These are phyloP conservation scores for Ciborinia camelliae DNA, from an alignment of 2,329 filamentous ascomycete genomes.

Conservation along the genomic window DNA sequence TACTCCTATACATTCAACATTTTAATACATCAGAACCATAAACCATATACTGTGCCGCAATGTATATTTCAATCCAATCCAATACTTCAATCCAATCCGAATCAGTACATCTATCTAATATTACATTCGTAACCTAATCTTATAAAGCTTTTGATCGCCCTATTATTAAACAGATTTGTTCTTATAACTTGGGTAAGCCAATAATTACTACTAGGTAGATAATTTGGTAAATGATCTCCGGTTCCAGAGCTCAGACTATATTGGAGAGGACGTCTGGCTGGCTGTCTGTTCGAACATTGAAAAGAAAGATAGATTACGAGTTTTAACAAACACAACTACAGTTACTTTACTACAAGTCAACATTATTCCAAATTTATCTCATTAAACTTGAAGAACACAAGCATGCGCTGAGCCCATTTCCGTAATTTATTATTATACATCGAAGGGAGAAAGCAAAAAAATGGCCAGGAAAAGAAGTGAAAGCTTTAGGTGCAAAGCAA, in stretches of 20 bases:
- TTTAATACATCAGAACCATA: too few species aligned
- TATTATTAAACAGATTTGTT: neutral
- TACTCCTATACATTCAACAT: neutral
- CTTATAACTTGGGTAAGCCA: neutral
- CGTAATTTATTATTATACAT: conserved; percentile 16
- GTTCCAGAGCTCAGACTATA: neutral
- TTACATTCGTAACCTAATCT: neutral
- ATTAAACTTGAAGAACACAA: conserved; percentile 12
- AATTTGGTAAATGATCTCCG: neutral
- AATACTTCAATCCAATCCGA: neutral
- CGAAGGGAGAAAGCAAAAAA: conserved; percentile 4
- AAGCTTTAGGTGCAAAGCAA: neutral
- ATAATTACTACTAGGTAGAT: too few species aligned
- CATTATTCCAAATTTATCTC: neutral
- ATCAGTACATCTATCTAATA: neutral
- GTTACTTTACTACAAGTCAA: neutral
- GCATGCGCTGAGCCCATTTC: neutral
- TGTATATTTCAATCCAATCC: too few species aligned
- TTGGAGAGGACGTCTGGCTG: too few species aligned
- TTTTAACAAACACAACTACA: too few species aligned
- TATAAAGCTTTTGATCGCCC: neutral
- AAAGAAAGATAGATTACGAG: too few species aligned
- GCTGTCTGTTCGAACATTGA: too few species aligned
- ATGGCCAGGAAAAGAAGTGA: neutral
- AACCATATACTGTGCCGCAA: neutral